phyloP scores from a whole-genome alignment of 2,329 filamentous ascomycete genomes.

The Botrytis squamosa region DNA sequence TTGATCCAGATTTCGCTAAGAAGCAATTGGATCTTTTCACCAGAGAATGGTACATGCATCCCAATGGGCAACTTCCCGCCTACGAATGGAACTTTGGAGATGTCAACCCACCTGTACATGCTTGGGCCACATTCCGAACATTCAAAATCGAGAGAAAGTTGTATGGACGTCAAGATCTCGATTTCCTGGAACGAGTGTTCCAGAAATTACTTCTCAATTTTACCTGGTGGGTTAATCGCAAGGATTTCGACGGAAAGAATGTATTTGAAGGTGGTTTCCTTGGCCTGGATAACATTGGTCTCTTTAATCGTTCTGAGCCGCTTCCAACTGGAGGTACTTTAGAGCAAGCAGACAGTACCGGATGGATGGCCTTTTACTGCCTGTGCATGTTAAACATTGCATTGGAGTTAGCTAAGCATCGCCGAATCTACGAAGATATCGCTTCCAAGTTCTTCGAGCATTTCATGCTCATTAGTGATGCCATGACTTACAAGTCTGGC shows the following conservation, averaged over 20 bases:
- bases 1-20: constrained; percentile 96
- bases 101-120: constrained; percentile 94
- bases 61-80: constrained; percentile 90
- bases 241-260: constrained; percentile 92
- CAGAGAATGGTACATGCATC: constrained; percentile 98
- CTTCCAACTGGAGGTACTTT: constrained; percentile 89
- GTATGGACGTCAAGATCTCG: constrained; percentile 90
- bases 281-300: constrained; percentile 92
- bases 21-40: constrained; percentile 96
- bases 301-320: constrained; percentile 96
- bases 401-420: constrained; percentile 90
- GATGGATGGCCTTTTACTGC: constrained; percentile 99
- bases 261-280: constrained; percentile 96
- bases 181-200: constrained; percentile 94
- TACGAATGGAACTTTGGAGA: constrained; percentile 98
- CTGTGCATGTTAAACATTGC: constrained; percentile 96
- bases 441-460: constrained; percentile 99
- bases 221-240: constrained; percentile 99
- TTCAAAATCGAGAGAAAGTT: constrained; percentile 99
- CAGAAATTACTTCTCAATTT: constrained; percentile 96
- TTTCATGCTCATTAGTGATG: constrained; percentile 96
- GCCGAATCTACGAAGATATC: constrained; percentile 93
- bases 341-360: constrained; percentile 95
- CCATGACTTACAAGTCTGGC: constrained; percentile 81
- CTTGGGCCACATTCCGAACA: constrained; percentile 90